phyloP scores from a whole-genome alignment of 441 rosid species.

The Mallotus repandus region DNA sequence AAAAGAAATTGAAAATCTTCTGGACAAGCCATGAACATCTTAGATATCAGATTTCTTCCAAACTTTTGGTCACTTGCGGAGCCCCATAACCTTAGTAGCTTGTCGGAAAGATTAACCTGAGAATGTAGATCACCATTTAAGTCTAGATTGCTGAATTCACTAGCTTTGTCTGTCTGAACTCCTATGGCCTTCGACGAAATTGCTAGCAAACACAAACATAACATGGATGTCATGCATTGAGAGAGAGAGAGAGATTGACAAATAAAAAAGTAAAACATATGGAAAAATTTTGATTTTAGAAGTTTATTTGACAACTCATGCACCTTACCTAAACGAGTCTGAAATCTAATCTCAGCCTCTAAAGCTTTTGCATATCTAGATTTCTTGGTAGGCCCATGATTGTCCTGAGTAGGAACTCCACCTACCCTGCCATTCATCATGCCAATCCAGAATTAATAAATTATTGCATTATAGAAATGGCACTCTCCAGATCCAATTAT shows the following conservation, averaged over 20 bases:
- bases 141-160: conserved; percentile 19
- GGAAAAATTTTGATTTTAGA: background rate
- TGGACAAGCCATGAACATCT: conserved; percentile 59
- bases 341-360: conserved; percentile 31
- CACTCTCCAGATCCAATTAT: background rate
- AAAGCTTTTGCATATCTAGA: conserved; percentile 28
- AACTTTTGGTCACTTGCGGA: conserved; percentile 39
- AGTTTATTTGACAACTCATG: conserved; percentile 13
- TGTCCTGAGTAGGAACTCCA: conserved; percentile 26
- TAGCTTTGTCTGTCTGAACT: conserved; percentile 56
- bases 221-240: conserved; percentile 12
- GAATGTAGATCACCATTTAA: conserved; percentile 28
- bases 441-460: conserved; percentile 20
- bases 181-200: conserved; percentile 55
- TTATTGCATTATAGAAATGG: background rate
- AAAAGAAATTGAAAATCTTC: conserved; percentile 62
- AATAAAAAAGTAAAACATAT: conserved; percentile 2
- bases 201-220: conserved; percentile 32
- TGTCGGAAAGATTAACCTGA: conserved; percentile 42
- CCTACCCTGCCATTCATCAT: conserved; percentile 36
- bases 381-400: conserved; percentile 24
- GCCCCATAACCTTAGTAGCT: conserved; percentile 65
- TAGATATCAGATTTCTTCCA: conserved; percentile 53
- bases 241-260: background rate
- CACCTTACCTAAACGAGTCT: conserved; percentile 30